Evolutionary conservation across 192 early-diverging fungal species (phyloP), one percentile per base, ranked within the genome.

Genomic region (Coemansia sp.): DNA sequence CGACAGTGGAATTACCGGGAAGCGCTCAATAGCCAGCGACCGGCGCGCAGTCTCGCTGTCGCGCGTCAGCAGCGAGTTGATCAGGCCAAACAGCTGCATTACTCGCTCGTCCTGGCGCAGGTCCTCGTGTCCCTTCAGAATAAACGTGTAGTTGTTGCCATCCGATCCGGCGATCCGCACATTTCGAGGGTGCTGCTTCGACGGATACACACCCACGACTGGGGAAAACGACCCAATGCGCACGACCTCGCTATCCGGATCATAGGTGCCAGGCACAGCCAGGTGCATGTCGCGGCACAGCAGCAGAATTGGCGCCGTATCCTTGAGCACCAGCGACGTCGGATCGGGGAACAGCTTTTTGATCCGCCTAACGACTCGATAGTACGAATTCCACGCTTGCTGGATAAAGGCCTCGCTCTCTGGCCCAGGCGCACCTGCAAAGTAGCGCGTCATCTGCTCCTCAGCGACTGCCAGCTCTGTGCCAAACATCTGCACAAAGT

Each of bases 111-210:
- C n/a, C n/a, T n/a, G 94, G 22, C 95, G 89, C 36, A 98, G 75
- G 86, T 98, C 96, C 76, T 98, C 96, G 71, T 96, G 94, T 45
- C 93, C 96, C 83, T 98, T 98, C 47, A 97, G 83, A 56, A 96
- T 71, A 66, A 88, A 98, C 70, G 89, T 89, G 69, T 96, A 97
- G 25, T 93, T 92, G 25, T 85, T 86, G 20, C 96, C 95, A 71
- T 97, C 94, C 51, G 86, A 91, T 27, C 95, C 96, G 37, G 76
- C 85, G 25, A 98, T 88, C 0, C 88, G 90, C 51, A 98, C 64
- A 22, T 86, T 77, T 54, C 96, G 86, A 31, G 96, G 96, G 15
- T 91, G 80, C 65, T 98, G 95, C 64, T 98, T 97, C 3, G 94
- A 94, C 0, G 90, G 87, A 75, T 95, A 92, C 2, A 97, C 91